Conservation (phyloP, 2,329 filamentous ascomycete species). For the Pseudocercospora cruenta region DNA sequence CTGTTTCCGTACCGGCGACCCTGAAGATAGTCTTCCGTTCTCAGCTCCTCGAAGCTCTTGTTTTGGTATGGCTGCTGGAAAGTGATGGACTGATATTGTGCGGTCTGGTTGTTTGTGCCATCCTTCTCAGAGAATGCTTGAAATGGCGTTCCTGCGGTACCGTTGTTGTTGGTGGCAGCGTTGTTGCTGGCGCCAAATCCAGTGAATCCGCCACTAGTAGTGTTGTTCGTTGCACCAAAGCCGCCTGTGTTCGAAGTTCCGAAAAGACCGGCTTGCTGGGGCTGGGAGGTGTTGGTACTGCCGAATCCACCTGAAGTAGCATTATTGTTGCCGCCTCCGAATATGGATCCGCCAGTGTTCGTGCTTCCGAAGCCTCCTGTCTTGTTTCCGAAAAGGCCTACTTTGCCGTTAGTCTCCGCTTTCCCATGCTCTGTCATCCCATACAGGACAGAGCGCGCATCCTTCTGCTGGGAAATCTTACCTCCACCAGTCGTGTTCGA, state of each 20-base stretch:
- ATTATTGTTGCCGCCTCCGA: constrained; percentile 43
- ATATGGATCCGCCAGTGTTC: constrained; percentile 43
- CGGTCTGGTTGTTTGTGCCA: constrained; percentile 58
- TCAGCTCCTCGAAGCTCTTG: constrained; percentile 75
- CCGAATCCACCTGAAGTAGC: constrained; percentile 46
- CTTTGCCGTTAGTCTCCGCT: constrained; percentile 12
- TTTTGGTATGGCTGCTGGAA: constrained; percentile 83
- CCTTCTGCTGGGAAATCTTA: constrained; percentile 14
- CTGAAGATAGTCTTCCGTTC: constrained; percentile 81
- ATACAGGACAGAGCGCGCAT: background rate
- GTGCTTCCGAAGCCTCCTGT: constrained; percentile 55
- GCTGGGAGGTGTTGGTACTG: constrained; percentile 19
- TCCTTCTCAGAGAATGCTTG: constrained; percentile 75
- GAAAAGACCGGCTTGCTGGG: constrained; percentile 16
- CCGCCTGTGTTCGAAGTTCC: constrained; percentile 26
- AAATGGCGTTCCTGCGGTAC: constrained; percentile 70
- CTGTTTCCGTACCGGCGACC: constrained; percentile 82
- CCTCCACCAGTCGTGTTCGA: constrained; percentile 39
- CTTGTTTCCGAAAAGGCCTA: constrained; percentile 42
- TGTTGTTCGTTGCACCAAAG: constrained; percentile 44
- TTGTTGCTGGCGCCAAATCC: constrained; percentile 48
- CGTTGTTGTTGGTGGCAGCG: constrained; percentile 58
- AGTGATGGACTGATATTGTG: constrained; percentile 76
- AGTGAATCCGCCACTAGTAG: constrained; percentile 27
- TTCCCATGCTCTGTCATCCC: constrained; percentile 6